These are phyloP conservation scores for Nitzschia sp. DNA, from an alignment of 108 stramenopile genomes.

Conservation along the genomic window DNA sequence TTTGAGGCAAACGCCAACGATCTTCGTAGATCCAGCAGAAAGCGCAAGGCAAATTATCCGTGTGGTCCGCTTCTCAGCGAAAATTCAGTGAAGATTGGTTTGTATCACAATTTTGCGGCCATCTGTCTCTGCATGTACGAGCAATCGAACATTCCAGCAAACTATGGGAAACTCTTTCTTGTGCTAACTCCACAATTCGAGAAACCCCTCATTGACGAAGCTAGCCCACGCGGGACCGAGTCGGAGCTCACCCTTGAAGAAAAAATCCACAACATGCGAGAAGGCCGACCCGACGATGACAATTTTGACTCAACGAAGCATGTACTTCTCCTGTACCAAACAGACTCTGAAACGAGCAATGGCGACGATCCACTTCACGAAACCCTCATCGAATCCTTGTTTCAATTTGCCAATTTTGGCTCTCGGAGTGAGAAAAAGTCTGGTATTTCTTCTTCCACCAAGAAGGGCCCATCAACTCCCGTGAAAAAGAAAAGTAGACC, in stretches of 20 bases:
- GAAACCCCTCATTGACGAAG: background rate
- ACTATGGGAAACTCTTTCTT: slow-evolving; percentile 5
- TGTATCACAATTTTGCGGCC: slow-evolving; percentile 46
- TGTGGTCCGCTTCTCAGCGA: slow-evolving; percentile 37
- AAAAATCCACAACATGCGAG: slow-evolving; percentile 18
- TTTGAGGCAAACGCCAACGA: background rate
- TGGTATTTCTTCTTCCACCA: too few relatives aligned
- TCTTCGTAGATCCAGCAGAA: slow-evolving; percentile 44
- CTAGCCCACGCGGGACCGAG: background rate
- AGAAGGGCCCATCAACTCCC: too few relatives aligned
- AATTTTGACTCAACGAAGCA: slow-evolving; percentile 6
- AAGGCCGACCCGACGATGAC: background rate
- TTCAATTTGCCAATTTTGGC: slow-evolving; percentile 16
- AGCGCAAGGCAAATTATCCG: slow-evolving; percentile 38
- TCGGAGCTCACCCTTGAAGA: background rate
- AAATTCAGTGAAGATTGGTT: slow-evolving; percentile 16
- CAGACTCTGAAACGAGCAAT: too few relatives aligned
- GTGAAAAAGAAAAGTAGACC: slow-evolving; percentile 12
- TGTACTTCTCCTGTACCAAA: slow-evolving; percentile 13
- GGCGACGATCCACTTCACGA: slow-evolving; percentile 15
- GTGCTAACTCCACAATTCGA: slow-evolving; percentile 4
- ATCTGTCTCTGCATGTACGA: slow-evolving; percentile 45
- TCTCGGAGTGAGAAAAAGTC: too few relatives aligned
- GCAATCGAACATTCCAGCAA: slow-evolving; percentile 20
- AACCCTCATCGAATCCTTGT: slow-evolving; percentile 33